Evolutionary conservation across 1,284 basidiomycete species (phyloP), one percentile per base, ranked within the genome.

Genomic region (Flammula alnicola): DNA sequence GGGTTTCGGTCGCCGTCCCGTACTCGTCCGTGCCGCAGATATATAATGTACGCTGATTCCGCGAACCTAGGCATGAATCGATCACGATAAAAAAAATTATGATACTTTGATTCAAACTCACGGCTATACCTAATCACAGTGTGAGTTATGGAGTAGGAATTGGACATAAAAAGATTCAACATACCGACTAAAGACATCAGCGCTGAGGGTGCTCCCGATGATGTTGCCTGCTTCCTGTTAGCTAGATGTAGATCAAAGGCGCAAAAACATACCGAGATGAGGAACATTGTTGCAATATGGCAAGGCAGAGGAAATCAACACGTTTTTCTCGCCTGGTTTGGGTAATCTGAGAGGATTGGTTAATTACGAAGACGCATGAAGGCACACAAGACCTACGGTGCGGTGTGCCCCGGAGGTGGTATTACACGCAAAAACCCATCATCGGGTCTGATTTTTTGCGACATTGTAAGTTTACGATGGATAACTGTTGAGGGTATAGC

Each of bases 241-340:
- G 40, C 23, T 45, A 45, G 44, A 40, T 26, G 32, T 23, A 23
- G 6, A 9, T 14, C 16, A 33, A 41, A 36, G 30, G 14, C 10
- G 19, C 25, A 19, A 20, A 22, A 31, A 36, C 47, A 54, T 53
- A 90, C 91, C 91, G 42, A 99, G 83, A 77, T 99, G 97, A 19
- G 97, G 97, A 11, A 98, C 96, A 66, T 99, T 99, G 73, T 99
- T 99, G 70, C 97, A 98, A 67, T 96, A 99, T 10, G 97, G 97
- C 47, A 99, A 74, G 30, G 97, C 96, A 51, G 95, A 98, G 7
- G 97, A 98, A 66, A 99, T 88, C 32, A 99, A 77, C 42, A 98
- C 75, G 64, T 98, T 98, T 45, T 77, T 76, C 68, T 94, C 86
- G 38, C 94, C 95, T 44, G 88, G 79, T 67, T 87, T 86, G 3